Evolutionary conservation across 176 grass and related monocot genomes (phyloP).

Genomic region (Juncus effusus): DNA sequence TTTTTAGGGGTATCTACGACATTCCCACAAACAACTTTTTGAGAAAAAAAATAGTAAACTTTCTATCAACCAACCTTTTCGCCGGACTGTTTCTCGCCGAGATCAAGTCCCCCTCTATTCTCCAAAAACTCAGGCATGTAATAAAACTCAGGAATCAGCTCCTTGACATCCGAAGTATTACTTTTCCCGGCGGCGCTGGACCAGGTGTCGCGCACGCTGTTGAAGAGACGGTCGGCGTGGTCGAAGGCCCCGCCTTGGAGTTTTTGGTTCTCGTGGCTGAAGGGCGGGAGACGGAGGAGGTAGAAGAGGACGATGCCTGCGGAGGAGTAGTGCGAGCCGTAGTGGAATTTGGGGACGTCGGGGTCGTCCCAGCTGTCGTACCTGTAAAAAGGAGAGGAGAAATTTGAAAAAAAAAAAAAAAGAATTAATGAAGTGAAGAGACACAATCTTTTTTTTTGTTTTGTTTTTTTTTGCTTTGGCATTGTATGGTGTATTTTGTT

Average conservation of each 20-base stretch:
- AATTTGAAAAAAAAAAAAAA: slow-evolving; percentile 19
- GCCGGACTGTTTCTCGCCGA: slow-evolving; percentile 98
- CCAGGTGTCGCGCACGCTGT: slow-evolving; percentile 92
- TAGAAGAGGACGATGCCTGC: slow-evolving; percentile 99
- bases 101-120: slow-evolving; percentile 76
- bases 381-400: slow-evolving; percentile 36
- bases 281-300: slow-evolving; percentile 83
- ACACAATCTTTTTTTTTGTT: slow-evolving; percentile 1
- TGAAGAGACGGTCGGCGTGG: slow-evolving; percentile 93
- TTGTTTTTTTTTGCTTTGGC: too few relatives aligned
- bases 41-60: too few relatives aligned
- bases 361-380: slow-evolving; percentile 99
- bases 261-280: slow-evolving; percentile 92
- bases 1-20: too few relatives aligned
- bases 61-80: slow-evolving; percentile 73
- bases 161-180: slow-evolving; percentile 99
- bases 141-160: slow-evolving; percentile 98
- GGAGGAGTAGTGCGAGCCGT: slow-evolving; percentile 98
- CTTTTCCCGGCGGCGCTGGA: slow-evolving; percentile 88
- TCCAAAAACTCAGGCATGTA: slow-evolving; percentile 99
- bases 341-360: slow-evolving; percentile 98
- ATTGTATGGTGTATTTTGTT: neutral
- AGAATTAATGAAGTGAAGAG: slow-evolving; percentile 18
- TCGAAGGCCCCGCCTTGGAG: slow-evolving; percentile 97
- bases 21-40: too few relatives aligned